Evolutionary conservation across 805 yeast genomes (phyloP).

Genomic region (Tetrapisispora nanseiensis): DNA sequence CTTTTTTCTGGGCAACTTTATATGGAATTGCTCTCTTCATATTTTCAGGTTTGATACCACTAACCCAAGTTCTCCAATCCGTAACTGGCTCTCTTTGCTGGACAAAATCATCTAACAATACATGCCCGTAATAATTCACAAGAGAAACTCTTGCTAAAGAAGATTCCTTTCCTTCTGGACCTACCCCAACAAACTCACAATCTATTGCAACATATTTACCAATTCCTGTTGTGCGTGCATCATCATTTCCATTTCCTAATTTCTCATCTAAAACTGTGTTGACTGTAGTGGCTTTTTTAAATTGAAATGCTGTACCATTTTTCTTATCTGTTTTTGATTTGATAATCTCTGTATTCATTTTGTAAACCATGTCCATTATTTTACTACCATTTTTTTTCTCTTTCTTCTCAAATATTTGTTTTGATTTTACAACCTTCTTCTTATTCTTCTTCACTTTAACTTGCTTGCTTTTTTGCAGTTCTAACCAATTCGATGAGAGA

Average conservation of each 20-base stretch:
- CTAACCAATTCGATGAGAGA: slow-evolving; percentile 31
- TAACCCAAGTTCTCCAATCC: slow-evolving; percentile 89
- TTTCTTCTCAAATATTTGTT: not conserved
- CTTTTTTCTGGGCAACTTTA: slow-evolving; percentile 52
- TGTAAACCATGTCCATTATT: slow-evolving; percentile 25
- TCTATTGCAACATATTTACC: slow-evolving; percentile 80
- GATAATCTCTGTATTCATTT: slow-evolving; percentile 24
- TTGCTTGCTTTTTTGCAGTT: slow-evolving; percentile 16
- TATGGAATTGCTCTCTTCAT: slow-evolving; percentile 61
- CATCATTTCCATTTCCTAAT: slow-evolving; percentile 1
- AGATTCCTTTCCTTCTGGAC: slow-evolving; percentile 57
- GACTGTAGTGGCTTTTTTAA: slow-evolving; percentile 5
- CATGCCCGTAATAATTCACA: slow-evolving; percentile 72
- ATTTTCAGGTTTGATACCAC: slow-evolving; percentile 68
- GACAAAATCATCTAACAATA: slow-evolving; percentile 64
- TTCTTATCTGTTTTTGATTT: slow-evolving; percentile 16
- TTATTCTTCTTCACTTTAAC: slow-evolving; percentile 9
- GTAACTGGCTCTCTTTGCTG: slow-evolving; percentile 66
- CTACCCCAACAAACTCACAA: slow-evolving; percentile 92
- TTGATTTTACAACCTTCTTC: slow-evolving; percentile 2
- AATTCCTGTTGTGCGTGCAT: slow-evolving; percentile 27
- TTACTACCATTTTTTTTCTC: slow-evolving; percentile 8
- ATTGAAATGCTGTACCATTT: slow-evolving; percentile 17
- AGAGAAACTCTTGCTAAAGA: slow-evolving; percentile 81
- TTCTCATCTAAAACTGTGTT: not conserved